Evolutionary conservation across 371 early-diverging fungal species (phyloP).

Genomic region (Dinochytrium kinnereticum): DNA sequence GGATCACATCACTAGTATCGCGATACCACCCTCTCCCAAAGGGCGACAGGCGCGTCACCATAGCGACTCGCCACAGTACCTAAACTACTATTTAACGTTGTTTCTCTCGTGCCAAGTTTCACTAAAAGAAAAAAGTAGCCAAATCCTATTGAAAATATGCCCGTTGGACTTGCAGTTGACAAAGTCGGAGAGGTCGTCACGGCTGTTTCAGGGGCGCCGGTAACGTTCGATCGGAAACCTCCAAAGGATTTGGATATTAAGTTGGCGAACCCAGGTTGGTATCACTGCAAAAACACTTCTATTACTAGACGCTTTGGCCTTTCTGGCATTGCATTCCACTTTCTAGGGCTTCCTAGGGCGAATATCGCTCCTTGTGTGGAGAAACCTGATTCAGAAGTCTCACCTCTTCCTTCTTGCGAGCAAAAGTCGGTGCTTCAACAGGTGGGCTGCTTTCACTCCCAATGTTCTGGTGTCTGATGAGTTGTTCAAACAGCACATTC

Average conservation of each 20-base stretch:
- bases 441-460: background rate
- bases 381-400: background rate
- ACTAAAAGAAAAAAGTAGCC: too few species aligned
- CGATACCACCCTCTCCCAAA: too few species aligned
- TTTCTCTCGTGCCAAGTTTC: too few species aligned
- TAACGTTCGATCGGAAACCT: background rate
- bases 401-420: background rate
- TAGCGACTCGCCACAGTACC: too few species aligned
- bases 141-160: background rate
- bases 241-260: background rate
- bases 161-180: background rate
- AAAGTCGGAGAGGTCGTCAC: constrained; percentile 2
- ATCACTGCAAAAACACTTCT: background rate
- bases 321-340: background rate
- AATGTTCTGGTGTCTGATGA: too few species aligned
- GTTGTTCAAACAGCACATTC: constrained; percentile 8
- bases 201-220: constrained; percentile 1
- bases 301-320: background rate
- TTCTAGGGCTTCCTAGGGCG: background rate
- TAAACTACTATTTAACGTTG: too few species aligned
- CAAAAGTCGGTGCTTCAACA: constrained; percentile 11
- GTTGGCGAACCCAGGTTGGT: background rate
- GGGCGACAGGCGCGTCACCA: too few species aligned
- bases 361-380: constrained; percentile 6
- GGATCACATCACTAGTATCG: too few species aligned